phyloP scores from a whole-genome alignment of 2,329 filamentous ascomycete species.

The Ascochyta lentis region DNA sequence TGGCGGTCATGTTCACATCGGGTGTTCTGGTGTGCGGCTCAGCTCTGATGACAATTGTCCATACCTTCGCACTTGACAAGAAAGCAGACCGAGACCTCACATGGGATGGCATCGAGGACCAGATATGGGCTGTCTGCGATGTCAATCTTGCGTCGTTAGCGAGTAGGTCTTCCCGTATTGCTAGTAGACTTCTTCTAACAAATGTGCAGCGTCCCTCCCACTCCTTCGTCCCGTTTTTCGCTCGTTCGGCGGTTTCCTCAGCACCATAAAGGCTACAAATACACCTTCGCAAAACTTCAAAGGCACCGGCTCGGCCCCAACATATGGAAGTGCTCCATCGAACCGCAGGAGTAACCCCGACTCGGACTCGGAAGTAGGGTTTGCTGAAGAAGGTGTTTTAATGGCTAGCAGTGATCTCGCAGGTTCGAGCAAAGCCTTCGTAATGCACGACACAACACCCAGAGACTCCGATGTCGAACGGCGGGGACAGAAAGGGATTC shows the following conservation, averaged over 20 bases:
- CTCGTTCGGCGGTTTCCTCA: slow-evolving; percentile 22
- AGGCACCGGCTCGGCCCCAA: slow-evolving; percentile 16
- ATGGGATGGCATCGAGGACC: slow-evolving; percentile 29
- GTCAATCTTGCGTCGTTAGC: slow-evolving; percentile 32
- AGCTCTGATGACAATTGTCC: slow-evolving; percentile 26
- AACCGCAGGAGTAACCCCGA: slow-evolving; percentile 6
- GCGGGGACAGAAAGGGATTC: slow-evolving; percentile 8
- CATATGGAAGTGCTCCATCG: slow-evolving; percentile 18
- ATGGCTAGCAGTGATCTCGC: slow-evolving; percentile 8
- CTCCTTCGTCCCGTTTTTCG: slow-evolving; percentile 30
- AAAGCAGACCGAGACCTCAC: slow-evolving; percentile 25
- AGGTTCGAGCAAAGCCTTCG: slow-evolving; percentile 16
- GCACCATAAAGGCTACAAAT: slow-evolving; percentile 4
- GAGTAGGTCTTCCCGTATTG: slow-evolving; percentile 14
- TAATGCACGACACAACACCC: slow-evolving; percentile 10
- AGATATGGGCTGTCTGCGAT: slow-evolving; percentile 36
- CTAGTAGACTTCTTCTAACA: not conserved
- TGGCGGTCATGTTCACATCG: slow-evolving; percentile 29
- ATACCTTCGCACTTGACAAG: slow-evolving; percentile 23
- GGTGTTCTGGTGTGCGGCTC: slow-evolving; percentile 29
- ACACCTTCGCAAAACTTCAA: slow-evolving; percentile 5
- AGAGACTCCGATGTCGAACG: not conserved
- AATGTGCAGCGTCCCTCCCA: slow-evolving; percentile 25
- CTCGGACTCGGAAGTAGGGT: slow-evolving; percentile 22
- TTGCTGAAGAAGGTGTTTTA: slow-evolving; percentile 17